These are phyloP conservation scores for Nothophytophthora sp. DNA, from an alignment of 352 stramenopile species.

Conservation along the genomic window DNA sequence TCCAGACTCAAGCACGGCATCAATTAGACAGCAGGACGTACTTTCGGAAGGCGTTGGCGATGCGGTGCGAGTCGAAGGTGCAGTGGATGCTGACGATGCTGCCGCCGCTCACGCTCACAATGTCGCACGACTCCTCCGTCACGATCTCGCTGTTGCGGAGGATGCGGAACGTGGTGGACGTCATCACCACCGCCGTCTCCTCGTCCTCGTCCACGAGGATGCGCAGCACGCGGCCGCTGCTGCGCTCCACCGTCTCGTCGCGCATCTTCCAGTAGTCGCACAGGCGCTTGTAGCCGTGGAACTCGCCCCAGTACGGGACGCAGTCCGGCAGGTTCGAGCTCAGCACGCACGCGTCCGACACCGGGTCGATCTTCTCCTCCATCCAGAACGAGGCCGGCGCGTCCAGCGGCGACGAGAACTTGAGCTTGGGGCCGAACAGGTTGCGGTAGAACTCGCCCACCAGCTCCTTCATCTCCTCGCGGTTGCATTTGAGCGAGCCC, in stretches of 20 bases:
- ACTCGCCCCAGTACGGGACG: slow-evolving; percentile 88
- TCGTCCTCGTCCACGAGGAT: slow-evolving; percentile 87
- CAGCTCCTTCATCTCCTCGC: slow-evolving; percentile 75
- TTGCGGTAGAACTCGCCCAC: slow-evolving; percentile 83
- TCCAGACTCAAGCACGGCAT: too few species aligned
- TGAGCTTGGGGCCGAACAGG: slow-evolving; percentile 72
- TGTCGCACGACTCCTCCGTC: slow-evolving; percentile 87
- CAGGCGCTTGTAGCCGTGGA: slow-evolving; percentile 86
- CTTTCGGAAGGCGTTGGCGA: slow-evolving; percentile 85
- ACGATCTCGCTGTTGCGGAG: slow-evolving; percentile 86
- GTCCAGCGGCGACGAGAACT: slow-evolving; percentile 80
- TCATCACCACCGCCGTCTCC: slow-evolving; percentile 88
- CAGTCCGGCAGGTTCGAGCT: slow-evolving; percentile 87
- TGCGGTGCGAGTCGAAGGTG: slow-evolving; percentile 87
- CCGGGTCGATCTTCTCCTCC: slow-evolving; percentile 81
- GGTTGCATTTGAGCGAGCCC: slow-evolving; percentile 46
- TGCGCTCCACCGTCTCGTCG: slow-evolving; percentile 85
- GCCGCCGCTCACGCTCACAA: slow-evolving; percentile 73
- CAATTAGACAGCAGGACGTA: too few species aligned
- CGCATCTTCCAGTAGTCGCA: slow-evolving; percentile 90
- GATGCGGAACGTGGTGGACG: slow-evolving; percentile 85
- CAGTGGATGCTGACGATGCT: slow-evolving; percentile 85
- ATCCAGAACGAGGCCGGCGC: slow-evolving; percentile 82
- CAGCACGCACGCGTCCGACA: slow-evolving; percentile 70
- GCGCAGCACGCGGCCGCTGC: slow-evolving; percentile 77